Conservation (phyloP, 179 eudicot species). For the Camellia oleifera region DNA sequence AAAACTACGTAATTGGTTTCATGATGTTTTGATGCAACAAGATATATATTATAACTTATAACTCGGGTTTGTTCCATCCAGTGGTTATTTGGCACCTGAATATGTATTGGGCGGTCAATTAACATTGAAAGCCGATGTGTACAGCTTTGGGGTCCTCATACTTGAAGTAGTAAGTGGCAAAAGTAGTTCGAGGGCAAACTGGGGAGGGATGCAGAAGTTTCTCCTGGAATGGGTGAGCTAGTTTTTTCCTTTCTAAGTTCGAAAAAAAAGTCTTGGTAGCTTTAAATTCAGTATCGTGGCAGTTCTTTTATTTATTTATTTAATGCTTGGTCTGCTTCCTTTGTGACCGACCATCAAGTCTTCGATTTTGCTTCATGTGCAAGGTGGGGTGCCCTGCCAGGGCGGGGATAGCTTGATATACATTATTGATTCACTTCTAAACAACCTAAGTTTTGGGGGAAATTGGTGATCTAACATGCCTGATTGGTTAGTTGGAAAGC, state of each 20-base stretch:
- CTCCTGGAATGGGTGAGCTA: slow-evolving; percentile 67
- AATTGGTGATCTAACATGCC: background rate
- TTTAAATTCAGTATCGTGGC: background rate
- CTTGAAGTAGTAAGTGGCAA: slow-evolving; percentile 67
- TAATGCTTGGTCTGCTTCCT: slow-evolving; percentile 4
- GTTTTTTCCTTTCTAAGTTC: background rate
- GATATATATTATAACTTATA: background rate
- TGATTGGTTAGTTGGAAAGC: background rate
- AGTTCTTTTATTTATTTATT: background rate
- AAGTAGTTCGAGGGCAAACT: slow-evolving; percentile 51
- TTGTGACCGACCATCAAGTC: background rate
- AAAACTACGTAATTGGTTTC: too few species aligned
- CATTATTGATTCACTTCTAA: background rate
- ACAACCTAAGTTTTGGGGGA: background rate
- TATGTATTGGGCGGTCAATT: slow-evolving; percentile 69
- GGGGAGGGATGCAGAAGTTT: slow-evolving; percentile 52
- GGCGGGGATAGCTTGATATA: slow-evolving; percentile 1
- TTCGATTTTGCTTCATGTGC: background rate
- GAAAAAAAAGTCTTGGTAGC: background rate
- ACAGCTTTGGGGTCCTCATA: slow-evolving; percentile 68
- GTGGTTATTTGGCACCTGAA: slow-evolving; percentile 80
- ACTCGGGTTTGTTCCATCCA: slow-evolving; percentile 28
- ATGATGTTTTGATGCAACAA: background rate
- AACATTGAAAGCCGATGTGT: slow-evolving; percentile 69
- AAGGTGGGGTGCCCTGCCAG: background rate